These are phyloP conservation scores for Ceratocystis destructans DNA, from an alignment of 2,329 filamentous ascomycete genomes.

Conservation along the genomic window DNA sequence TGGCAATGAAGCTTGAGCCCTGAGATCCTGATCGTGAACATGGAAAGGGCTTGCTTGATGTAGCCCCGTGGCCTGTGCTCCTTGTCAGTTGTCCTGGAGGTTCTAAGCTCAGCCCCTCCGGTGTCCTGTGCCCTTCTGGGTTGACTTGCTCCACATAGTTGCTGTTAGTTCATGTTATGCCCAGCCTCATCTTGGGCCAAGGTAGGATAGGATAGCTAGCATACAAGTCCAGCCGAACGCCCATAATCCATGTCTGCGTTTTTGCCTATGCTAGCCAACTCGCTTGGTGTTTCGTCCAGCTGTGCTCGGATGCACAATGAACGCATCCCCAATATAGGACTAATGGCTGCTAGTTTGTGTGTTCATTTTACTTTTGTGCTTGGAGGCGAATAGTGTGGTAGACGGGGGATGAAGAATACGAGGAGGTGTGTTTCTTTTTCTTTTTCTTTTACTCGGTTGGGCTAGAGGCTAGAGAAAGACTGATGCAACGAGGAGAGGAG, in stretches of 20 bases:
- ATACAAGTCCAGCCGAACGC: background rate
- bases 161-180: background rate
- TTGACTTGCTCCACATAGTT: background rate
- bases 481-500: too few relatives aligned
- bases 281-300: background rate
- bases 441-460: too few relatives aligned
- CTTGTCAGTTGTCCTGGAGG: background rate
- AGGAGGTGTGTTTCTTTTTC: background rate
- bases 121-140: background rate
- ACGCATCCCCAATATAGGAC: background rate
- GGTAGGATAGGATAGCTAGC: background rate
- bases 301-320: constrained; percentile 1
- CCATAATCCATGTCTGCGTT: too few relatives aligned
- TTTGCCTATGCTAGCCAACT: too few relatives aligned
- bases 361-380: background rate
- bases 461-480: too few relatives aligned
- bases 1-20: constrained; percentile 1
- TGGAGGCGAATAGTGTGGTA: background rate
- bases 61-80: background rate
- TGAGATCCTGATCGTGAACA: background rate
- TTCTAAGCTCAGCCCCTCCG: background rate
- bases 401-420: background rate
- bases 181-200: background rate
- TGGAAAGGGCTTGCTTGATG: too few relatives aligned
- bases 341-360: background rate